Conservation (phyloP, 768 basidiomycete genomes). For the Tremella mesenterica region DNA sequence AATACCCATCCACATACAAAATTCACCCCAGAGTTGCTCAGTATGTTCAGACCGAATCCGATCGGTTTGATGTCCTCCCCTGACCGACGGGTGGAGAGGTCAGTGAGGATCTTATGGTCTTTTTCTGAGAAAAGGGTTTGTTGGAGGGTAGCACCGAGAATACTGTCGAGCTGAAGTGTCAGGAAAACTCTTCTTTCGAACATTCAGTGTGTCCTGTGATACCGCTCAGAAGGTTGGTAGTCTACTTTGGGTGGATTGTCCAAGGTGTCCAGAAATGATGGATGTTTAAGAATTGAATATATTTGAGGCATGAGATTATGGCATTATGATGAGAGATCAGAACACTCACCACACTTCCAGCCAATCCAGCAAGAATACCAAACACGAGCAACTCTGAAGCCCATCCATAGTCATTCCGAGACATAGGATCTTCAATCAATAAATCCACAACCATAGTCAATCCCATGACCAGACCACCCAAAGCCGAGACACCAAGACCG, state of each 20-base stretch:
- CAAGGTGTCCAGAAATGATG: no score
- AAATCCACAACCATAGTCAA: conserved; percentile 54
- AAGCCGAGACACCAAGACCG: conserved; percentile 64
- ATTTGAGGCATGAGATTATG: neutral
- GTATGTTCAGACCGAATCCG: conserved; percentile 57
- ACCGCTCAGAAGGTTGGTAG: no score
- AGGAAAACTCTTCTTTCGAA: neutral
- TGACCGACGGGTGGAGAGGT: conserved; percentile 45
- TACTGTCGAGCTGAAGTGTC: conserved; percentile 60
- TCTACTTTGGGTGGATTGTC: no score
- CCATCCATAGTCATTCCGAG: conserved; percentile 32
- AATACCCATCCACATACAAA: conserved; percentile 22
- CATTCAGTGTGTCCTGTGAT: neutral
- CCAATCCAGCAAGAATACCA: conserved; percentile 60
- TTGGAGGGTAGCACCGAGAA: conserved; percentile 82
- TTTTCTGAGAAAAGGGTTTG: conserved; percentile 61
- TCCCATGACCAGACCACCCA: conserved; percentile 69
- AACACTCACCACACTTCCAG: conserved; percentile 66
- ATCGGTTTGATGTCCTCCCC: conserved; percentile 49
- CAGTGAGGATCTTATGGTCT: conserved; percentile 59
- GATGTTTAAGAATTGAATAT: neutral
- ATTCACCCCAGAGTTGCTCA: conserved; percentile 76
- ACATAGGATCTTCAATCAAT: conserved; percentile 53
- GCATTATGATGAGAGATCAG: conserved; percentile 1
- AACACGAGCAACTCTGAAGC: conserved; percentile 51